Evolutionary conservation across 148 eudicot genomes (phyloP).

Genomic region (Heliamphora exappendiculata): DNA sequence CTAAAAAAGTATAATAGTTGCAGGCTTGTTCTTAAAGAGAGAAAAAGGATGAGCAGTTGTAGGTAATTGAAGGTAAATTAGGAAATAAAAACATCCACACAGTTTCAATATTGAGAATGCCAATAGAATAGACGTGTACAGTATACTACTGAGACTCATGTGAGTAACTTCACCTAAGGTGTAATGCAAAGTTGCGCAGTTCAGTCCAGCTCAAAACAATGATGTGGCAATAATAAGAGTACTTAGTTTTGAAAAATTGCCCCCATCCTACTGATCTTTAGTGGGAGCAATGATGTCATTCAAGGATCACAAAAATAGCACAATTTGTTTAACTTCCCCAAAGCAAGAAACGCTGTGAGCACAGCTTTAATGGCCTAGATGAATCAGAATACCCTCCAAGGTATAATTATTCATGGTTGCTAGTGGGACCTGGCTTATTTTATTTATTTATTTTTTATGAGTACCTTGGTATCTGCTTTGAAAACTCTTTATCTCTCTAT

Average conservation of each 20-base stretch:
- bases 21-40: too few relatives aligned
- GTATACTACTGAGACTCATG: background rate
- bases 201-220: conserved; percentile 12
- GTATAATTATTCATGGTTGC: background rate
- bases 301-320: conserved; percentile 7
- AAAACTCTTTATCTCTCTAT: too few relatives aligned
- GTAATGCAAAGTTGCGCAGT: too few relatives aligned
- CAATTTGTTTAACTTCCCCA: conserved; percentile 16
- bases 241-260: conserved; percentile 7
- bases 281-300: conserved; percentile 8
- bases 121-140: too few relatives aligned
- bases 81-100: too few relatives aligned
- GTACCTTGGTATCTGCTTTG: too few relatives aligned
- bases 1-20: too few relatives aligned
- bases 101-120: too few relatives aligned
- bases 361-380: conserved; percentile 28
- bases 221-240: conserved; percentile 32
- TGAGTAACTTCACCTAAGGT: too few relatives aligned
- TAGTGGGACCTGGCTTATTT: conserved; percentile 12
- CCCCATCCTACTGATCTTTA: background rate
- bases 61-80: too few relatives aligned
- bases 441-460: too few relatives aligned
- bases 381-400: conserved; percentile 18
- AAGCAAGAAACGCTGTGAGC: conserved; percentile 10
- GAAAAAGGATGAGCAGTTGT: too few relatives aligned